phyloP scores from a whole-genome alignment of 768 basidiomycete species.

The Austroboletus festivus region DNA sequence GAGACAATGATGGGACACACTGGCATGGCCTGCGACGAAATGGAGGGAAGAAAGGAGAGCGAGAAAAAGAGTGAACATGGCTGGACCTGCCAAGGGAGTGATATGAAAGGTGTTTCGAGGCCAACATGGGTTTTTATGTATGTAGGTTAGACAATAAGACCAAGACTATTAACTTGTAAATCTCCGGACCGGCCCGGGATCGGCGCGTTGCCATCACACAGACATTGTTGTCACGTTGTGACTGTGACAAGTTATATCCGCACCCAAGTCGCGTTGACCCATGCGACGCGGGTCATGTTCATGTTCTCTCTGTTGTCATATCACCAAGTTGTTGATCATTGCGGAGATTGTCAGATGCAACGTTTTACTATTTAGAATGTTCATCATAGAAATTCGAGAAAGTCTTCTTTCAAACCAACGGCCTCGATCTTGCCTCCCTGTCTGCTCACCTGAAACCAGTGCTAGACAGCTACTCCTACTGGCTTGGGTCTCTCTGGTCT shows the following conservation, averaged over 20 bases:
- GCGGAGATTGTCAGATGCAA: constrained; percentile 22
- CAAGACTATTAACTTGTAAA: too few relatives aligned
- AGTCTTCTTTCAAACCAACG: too few relatives aligned
- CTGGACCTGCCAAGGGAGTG: constrained; percentile 23
- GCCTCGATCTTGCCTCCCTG: too few relatives aligned
- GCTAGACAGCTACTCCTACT: background rate
- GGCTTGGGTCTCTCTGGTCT: background rate
- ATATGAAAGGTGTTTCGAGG: background rate
- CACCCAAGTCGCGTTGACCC: too few relatives aligned
- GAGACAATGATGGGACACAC: constrained; percentile 8
- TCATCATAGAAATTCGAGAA: too few relatives aligned
- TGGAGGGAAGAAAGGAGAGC: constrained; percentile 1
- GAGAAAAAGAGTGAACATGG: constrained; percentile 4
- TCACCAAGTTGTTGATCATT: background rate
- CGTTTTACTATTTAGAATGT: constrained; percentile 1
- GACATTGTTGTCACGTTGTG: too few relatives aligned
- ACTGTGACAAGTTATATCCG: too few relatives aligned
- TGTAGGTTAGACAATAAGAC: background rate
- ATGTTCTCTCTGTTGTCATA: background rate
- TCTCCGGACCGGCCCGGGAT: too few relatives aligned
- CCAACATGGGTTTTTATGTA: background rate
- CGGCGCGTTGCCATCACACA: too few relatives aligned
- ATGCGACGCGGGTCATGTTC: too few relatives aligned
- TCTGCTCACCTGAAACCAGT: constrained; percentile 13
- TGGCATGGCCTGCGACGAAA: constrained; percentile 13